Percentiles rank a stretch among this genome's conserved stretches.
These are phyloP conservation scores for Ceratocystis smalleyi DNA, from an alignment of 2,329 filamentous ascomycete species.

Conservation along the genomic window DNA sequence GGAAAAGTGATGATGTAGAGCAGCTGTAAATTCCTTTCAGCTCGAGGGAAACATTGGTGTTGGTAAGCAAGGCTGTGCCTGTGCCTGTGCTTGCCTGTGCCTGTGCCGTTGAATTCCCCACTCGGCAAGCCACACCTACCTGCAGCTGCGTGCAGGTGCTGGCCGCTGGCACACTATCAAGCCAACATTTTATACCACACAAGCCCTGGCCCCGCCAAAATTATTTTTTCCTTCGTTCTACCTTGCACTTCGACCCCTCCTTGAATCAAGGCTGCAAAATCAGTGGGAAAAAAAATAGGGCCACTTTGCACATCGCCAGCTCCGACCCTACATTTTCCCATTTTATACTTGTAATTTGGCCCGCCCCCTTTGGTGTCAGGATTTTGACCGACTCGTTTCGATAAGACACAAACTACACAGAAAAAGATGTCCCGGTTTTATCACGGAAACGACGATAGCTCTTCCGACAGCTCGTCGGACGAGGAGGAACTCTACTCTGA, in stretches of 20 bases:
- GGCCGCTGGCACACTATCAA: constrained; percentile 11
- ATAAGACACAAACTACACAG: not conserved
- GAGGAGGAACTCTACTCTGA: constrained; percentile 88
- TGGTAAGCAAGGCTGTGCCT: not conserved
- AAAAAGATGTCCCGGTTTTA: constrained; percentile 82
- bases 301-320: constrained; percentile 15
- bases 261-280: constrained; percentile 14
- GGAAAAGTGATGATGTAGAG: too few relatives aligned
- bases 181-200: constrained; percentile 14
- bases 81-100: too few relatives aligned
- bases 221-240: constrained; percentile 14
- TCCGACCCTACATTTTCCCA: constrained; percentile 15
- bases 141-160: not conserved
- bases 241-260: constrained; percentile 17
- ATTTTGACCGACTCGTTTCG: not conserved
- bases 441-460: constrained; percentile 81
- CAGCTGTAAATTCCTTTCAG: not conserved
- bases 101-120: not conserved
- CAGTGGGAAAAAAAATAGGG: constrained; percentile 14
- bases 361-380: not conserved
- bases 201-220: constrained; percentile 18
- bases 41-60: not conserved
- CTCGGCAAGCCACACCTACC: not conserved
- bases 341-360: constrained; percentile 10
- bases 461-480: constrained; percentile 85